Conservation (phyloP, 2,329 filamentous ascomycete species). For the Nothophaeocryptopus gaeumannii region DNA sequence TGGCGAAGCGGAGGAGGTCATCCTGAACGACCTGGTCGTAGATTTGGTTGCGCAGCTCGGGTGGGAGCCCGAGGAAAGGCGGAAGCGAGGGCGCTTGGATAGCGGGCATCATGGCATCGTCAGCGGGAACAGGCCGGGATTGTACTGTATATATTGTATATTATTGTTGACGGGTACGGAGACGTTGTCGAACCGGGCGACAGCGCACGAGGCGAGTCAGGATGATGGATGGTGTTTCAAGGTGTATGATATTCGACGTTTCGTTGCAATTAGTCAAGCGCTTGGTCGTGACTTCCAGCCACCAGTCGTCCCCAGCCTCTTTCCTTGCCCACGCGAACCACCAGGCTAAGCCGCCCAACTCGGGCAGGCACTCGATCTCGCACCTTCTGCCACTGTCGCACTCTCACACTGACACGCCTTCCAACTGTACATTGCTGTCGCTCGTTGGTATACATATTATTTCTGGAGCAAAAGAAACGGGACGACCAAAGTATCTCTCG, state of each 20-base stretch:
- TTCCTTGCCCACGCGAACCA: too few species aligned
- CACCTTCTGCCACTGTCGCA: neutral
- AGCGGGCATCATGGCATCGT: neutral
- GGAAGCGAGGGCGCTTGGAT: neutral
- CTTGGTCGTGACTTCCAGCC: neutral
- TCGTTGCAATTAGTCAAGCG: neutral
- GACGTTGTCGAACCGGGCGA: too few species aligned
- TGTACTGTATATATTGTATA: too few species aligned
- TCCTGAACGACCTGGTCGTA: constrained; percentile 14
- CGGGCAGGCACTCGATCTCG: neutral
- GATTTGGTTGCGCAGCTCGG: constrained; percentile 15
- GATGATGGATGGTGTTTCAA: neutral
- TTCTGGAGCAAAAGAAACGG: too few species aligned
- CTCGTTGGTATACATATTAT: neutral
- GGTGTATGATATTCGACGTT: neutral
- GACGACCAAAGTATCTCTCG: too few species aligned
- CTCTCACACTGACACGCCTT: neutral
- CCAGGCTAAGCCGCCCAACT: neutral
- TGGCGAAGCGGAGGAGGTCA: constrained; percentile 14
- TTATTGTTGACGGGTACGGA: too few species aligned
- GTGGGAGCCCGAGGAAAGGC: constrained; percentile 14
- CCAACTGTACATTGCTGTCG: neutral
- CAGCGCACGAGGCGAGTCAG: too few species aligned
- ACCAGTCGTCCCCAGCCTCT: neutral
- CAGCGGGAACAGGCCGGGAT: too few species aligned